Evolutionary conservation across 2,329 filamentous ascomycete species (phyloP).

Genomic region (Alternaria atra): DNA sequence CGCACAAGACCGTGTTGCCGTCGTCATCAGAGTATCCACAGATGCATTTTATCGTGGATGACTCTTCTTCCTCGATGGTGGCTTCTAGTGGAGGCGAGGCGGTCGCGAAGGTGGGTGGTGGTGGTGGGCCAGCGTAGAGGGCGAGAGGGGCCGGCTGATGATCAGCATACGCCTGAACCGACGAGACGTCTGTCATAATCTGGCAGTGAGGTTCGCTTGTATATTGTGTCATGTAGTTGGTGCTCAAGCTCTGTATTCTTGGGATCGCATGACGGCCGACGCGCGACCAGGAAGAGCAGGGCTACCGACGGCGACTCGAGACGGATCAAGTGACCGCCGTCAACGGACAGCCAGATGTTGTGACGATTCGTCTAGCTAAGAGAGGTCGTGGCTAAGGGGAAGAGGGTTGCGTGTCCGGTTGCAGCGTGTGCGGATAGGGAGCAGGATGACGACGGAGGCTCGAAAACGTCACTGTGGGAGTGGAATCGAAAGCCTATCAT

Average conservation of each 20-base stretch:
- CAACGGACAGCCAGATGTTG: conserved; percentile 22
- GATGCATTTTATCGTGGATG: conserved; percentile 97
- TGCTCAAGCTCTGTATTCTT: conserved; percentile 49
- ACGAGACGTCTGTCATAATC: conserved; percentile 56
- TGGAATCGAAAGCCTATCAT: conserved; percentile 28
- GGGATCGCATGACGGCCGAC: conserved; percentile 55
- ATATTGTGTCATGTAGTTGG: conserved; percentile 37
- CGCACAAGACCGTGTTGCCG: conserved; percentile 96
- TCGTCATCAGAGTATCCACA: conserved; percentile 94
- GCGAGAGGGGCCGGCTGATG: conserved; percentile 52
- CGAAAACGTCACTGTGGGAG: conserved; percentile 28
- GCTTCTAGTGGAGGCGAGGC: conserved; percentile 48
- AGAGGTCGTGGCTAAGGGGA: conserved; percentile 26
- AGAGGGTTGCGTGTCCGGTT: conserved; percentile 41
- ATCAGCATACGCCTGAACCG: conserved; percentile 54
- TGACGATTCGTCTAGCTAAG: conserved; percentile 16
- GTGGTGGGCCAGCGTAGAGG: conserved; percentile 39
- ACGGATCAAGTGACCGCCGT: conserved; percentile 35
- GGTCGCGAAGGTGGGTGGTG: conserved; percentile 47
- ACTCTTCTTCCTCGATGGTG: conserved; percentile 73
- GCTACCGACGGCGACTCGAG: conserved; percentile 34
- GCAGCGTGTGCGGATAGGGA: conserved; percentile 29
- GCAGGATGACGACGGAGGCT: conserved; percentile 33
- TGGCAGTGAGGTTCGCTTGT: conserved; percentile 38
- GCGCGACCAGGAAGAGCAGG: conserved; percentile 43